Evolutionary conservation across 2,329 filamentous ascomycete genomes (phyloP), one percentile per base, ranked within the genome.

Genomic region (Fusarium robinianum): DNA sequence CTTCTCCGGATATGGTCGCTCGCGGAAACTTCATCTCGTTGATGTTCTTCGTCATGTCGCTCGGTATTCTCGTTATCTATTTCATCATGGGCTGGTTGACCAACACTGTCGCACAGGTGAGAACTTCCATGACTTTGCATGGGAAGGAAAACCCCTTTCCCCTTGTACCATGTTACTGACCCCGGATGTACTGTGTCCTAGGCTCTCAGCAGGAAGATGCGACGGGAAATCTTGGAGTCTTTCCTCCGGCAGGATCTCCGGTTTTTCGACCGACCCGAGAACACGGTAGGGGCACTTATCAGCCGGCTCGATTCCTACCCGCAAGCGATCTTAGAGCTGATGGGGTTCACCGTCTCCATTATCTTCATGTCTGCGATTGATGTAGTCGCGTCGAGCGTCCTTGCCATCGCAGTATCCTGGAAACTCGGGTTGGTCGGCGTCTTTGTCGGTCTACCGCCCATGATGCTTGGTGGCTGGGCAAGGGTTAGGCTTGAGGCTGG

Each of bases 21-120:
- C 55, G 57, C 1, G 77, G 75, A 4, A 72, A 80, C 55, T 80
- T 79, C 51, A 77, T 70, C 58, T 70, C 76, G 0, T 63, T 72
- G 14, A 79, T 81, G 76, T 80, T 79, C 43, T 71, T 78, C 21
- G 65, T 78, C 2, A 52, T 77, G 26, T 74, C 75, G 3, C 59
- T 67, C 3, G 74, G 67, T 3, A 65, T 66, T 8, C 63, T 75
- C 1, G 24, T 75, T 0, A 61, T 68, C 6, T 80, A 79, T 36
- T 68, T 68, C 10, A 21, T 50, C 5, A 46, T 71, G 16, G 70
- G 70, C 1, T 68, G 54, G 50, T 19, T 61, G 1, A 65, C 66
- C 5, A 72, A 69, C 15, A 31, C 45, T 9, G 22, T 58, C 21
- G 42, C 38, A 8, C 51, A 53, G 30, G 49, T 49, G 21, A 12